These are phyloP conservation scores for Tolypocladium tundrense DNA, from an alignment of 2,329 filamentous ascomycete species.

Conservation along the genomic window DNA sequence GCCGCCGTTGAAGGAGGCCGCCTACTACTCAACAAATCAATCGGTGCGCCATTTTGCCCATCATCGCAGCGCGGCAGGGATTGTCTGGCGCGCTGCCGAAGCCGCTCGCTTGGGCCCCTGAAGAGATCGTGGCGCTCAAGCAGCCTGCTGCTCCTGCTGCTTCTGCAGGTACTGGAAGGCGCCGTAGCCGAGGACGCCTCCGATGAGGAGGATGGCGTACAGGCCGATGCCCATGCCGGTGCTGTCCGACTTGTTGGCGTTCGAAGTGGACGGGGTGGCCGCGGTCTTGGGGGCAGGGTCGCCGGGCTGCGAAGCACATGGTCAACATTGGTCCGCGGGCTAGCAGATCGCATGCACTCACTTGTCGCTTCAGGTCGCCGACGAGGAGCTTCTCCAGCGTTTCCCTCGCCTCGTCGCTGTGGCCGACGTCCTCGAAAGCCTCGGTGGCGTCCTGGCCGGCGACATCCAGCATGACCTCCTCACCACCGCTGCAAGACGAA, in stretches of 20 bases:
- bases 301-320: conserved; percentile 45
- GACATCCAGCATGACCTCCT: conserved; percentile 95
- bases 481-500: conserved; percentile 63
- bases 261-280: conserved; percentile 36
- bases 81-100: neutral
- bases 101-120: neutral
- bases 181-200: conserved; percentile 66
- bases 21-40: neutral
- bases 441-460: conserved; percentile 93
- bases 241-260: conserved; percentile 35
- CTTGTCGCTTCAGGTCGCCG: conserved; percentile 70
- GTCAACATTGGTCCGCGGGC: conserved; percentile 12
- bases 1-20: neutral
- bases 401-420: conserved; percentile 96
- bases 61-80: neutral
- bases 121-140: neutral
- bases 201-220: conserved; percentile 71
- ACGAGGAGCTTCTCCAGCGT: conserved; percentile 70
- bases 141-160: conserved; percentile 24
- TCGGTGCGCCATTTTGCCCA: neutral
- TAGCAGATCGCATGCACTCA: conserved; percentile 31
- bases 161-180: conserved; percentile 70
- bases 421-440: conserved; percentile 97
- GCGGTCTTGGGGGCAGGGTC: conserved; percentile 63
- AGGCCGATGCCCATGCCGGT: conserved; percentile 63